Percentiles rank a stretch among this genome's conserved stretches.
These are phyloP conservation scores for Pyracantha coccinea DNA, from an alignment of 331 rosid genomes.

Conservation along the genomic window DNA sequence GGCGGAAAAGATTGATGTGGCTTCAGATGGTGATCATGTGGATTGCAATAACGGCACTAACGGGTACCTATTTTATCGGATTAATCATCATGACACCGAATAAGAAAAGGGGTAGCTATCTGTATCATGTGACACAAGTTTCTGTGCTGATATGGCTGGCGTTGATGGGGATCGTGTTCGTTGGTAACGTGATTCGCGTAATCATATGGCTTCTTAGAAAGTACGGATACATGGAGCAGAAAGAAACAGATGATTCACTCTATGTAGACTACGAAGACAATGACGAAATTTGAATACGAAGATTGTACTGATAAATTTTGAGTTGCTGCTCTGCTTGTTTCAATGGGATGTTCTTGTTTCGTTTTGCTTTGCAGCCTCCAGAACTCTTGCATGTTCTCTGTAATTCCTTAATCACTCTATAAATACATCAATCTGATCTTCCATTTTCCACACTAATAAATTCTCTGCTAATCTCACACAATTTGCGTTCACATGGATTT, in stretches of 20 bases:
- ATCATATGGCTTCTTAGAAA: slow-evolving; percentile 11
- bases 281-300: slow-evolving; percentile 8
- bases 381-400: not conserved
- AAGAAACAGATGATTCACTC: not conserved
- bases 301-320: not conserved
- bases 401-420: not conserved
- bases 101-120: not conserved
- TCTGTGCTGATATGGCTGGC: slow-evolving; percentile 18
- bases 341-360: too few relatives aligned
- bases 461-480: not conserved
- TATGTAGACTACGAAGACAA: slow-evolving; percentile 12
- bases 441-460: not conserved
- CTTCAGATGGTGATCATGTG: slow-evolving; percentile 31
- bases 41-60: slow-evolving; percentile 21
- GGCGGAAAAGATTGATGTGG: slow-evolving; percentile 23
- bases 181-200: slow-evolving; percentile 6
- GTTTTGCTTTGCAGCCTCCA: not conserved
- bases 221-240: slow-evolving; percentile 15
- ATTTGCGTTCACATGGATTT: slow-evolving; percentile 7
- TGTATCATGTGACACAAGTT: slow-evolving; percentile 12
- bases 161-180: slow-evolving; percentile 14
- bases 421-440: not conserved
- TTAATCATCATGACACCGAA: slow-evolving; percentile 12
- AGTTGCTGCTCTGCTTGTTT: too few relatives aligned
- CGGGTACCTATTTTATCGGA: slow-evolving; percentile 13